Base-by-base conservation (phyloP, 2,329 filamentous ascomycete species). In the Cladobotryum mycophilum region DNA sequence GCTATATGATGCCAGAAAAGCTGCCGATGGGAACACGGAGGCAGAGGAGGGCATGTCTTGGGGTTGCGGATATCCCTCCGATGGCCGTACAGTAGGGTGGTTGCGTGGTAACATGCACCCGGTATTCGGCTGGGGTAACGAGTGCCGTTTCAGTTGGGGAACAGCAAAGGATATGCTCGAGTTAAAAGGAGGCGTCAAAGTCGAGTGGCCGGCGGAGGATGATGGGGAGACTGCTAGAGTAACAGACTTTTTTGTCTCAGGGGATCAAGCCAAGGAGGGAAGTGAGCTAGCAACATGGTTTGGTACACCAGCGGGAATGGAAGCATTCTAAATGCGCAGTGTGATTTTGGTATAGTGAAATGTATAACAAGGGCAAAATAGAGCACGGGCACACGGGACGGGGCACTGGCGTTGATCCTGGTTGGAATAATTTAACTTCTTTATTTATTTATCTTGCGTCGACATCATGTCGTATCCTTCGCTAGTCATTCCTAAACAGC, bases 121-220 rank as follows among this genome's bases (percentile, higher is more conserved):
- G 3, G 71, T 97, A 1, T 99, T 97, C 72, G 93, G 93, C 13
- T 99, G 93, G 92, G 91, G 92, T 0, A 80, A 80, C 20, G 91
- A 97, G 70, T 95, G 89, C 65, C 79, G 93, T 4, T 97, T 96
- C 64, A 96, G 90, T 63, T 99, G 93, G 93, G 88, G 87, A 0
- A 97, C 93, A 1, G 88, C 88, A 2, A 96, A 95, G 71, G 91
- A 97, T 62, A 80, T 97, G 82, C 72, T 99, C 4, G 91, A 96
- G 58, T 72, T 75, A n/a, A 89, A 87, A 66, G 78, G 74, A 8
- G 81, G 80, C 4, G 77, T 86, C 48, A 85, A 79, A 64, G 86
- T 95, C 0, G 89, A 95, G 42, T 97, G 92, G 92, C 89, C 90
- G 0, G 76, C 72, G 12, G 82, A 85, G 5, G 85, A 90, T 17